phyloP scores from a whole-genome alignment of 345 rosid genomes.

The Camelina neglecta region DNA sequence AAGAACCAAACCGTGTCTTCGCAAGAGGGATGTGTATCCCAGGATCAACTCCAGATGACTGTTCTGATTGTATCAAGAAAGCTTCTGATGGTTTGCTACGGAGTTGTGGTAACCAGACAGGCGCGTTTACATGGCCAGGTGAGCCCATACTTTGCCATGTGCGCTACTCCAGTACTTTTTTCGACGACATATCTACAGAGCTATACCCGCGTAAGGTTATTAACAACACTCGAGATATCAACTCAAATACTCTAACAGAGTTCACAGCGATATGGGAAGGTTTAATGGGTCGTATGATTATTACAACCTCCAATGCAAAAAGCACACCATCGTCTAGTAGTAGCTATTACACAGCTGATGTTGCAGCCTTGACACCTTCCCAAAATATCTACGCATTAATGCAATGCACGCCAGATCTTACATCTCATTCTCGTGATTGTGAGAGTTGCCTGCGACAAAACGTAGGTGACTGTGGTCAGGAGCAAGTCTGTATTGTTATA shows the following conservation, averaged over 20 bases:
- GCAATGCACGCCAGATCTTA: neutral
- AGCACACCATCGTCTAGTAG: too few species aligned
- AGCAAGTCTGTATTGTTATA: too few species aligned
- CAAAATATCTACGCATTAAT: neutral
- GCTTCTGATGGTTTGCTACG: neutral
- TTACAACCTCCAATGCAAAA: too few species aligned
- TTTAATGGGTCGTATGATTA: too few species aligned
- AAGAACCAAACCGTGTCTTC: slow-evolving; percentile 34
- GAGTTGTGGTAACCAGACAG: slow-evolving; percentile 34
- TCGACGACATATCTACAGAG: neutral
- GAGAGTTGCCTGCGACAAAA: too few species aligned
- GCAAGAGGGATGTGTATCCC: slow-evolving; percentile 40
- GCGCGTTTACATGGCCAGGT: slow-evolving; percentile 1
- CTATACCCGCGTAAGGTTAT: neutral
- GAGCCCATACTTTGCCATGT: slow-evolving; percentile 34
- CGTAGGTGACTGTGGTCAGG: too few species aligned
- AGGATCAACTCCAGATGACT: slow-evolving; percentile 33
- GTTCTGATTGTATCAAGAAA: slow-evolving; percentile 18
- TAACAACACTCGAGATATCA: neutral
- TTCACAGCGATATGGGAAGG: too few species aligned
- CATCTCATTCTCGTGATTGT: too few species aligned
- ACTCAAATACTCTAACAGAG: neutral
- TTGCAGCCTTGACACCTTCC: neutral
- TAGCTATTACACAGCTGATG: neutral
- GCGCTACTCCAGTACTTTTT: slow-evolving; percentile 43